Base-by-base conservation (phyloP, 2,329 filamentous ascomycete genomes). In the Aulographum hederae region DNA sequence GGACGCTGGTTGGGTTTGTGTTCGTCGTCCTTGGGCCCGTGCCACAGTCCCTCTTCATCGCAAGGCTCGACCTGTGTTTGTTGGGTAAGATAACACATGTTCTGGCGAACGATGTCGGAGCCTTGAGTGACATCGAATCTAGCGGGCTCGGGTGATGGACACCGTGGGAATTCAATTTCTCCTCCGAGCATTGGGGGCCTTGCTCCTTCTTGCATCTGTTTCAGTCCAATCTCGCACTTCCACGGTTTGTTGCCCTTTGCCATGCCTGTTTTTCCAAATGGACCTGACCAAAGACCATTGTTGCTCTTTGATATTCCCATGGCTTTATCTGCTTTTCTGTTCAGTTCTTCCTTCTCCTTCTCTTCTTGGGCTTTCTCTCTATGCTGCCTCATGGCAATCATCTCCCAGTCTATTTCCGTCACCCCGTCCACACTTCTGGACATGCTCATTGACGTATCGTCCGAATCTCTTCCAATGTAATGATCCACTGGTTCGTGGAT, bases 181-280 rank as follows among this genome's bases (percentile, higher is more conserved):
- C 63, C 58, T 34, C 86, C 86, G 8, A 93, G 69, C 84, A 95
- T 91, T 6, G 86, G 86, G 26, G 86, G 86, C 26, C 64, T 67
- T 17, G 65, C 65, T 27, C 61, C 59, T 37, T 72, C 73, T 15
- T 63, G 63, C 57, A 71, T 67, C 17, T 61, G 59, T 37, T 63
- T 56, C 25, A 69, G 40, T 35, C 61, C 58, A 14, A 40, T 43
- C 34, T 61, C 54, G 26, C 46, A 50, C 31, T 53, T 41, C 30
- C 42, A 42, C 6, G 40, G 40, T 18, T 8, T 8, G 8, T 8
- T n/a, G n/a, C 8, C 21, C 8, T 8, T n/a, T 8, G 21, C 8
- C n/a, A 8, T 8, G 21, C n/a, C 8, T n/a, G n/a, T 8, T 25
- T 40, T 45, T 35, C 43, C 40, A 4, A 46, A 37, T 28, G 52